phyloP scores from a whole-genome alignment of 768 basidiomycete species.

The Serpula lacrymans region DNA sequence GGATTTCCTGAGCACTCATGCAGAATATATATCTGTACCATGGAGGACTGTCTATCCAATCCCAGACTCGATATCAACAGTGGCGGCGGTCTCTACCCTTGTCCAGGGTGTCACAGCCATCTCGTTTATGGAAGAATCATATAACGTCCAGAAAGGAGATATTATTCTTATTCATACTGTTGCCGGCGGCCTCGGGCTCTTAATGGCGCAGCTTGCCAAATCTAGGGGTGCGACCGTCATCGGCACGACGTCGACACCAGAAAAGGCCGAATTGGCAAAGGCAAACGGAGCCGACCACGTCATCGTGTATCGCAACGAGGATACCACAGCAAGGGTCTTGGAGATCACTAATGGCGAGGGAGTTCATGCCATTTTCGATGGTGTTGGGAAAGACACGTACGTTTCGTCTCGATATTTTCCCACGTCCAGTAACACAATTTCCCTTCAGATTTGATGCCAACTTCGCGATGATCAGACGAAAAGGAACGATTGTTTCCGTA shows the following conservation, averaged over 20 bases:
- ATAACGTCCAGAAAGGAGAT: slow-evolving; percentile 78
- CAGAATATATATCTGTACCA: slow-evolving; percentile 68
- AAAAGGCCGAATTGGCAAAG: slow-evolving; percentile 80
- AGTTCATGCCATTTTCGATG: slow-evolving; percentile 87
- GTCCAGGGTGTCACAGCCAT: slow-evolving; percentile 79
- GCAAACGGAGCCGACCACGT: slow-evolving; percentile 83
- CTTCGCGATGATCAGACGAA: slow-evolving; percentile 78
- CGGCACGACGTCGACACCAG: slow-evolving; percentile 83
- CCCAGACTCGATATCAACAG: slow-evolving; percentile 57
- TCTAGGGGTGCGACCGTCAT: slow-evolving; percentile 84
- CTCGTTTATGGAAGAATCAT: slow-evolving; percentile 79
- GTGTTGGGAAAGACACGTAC: slow-evolving; percentile 95
- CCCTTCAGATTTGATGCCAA: slow-evolving; percentile 64
- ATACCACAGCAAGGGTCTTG: slow-evolving; percentile 69
- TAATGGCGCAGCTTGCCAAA: slow-evolving; percentile 67
- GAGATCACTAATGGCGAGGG: slow-evolving; percentile 77
- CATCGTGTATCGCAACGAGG: slow-evolving; percentile 73
- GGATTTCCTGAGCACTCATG: slow-evolving; percentile 52
- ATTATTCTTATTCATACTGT: slow-evolving; percentile 84
- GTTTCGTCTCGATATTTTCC: slow-evolving; percentile 22
- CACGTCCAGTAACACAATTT: slow-evolving; percentile 7
- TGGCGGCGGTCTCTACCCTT: slow-evolving; percentile 61
- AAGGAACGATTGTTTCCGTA: slow-evolving; percentile 86
- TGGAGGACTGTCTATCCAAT: slow-evolving; percentile 63
- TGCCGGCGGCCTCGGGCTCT: slow-evolving; percentile 82